Conservation (phyloP, 2,329 filamentous ascomycete genomes). For the Colletotrichum truncatum region DNA sequence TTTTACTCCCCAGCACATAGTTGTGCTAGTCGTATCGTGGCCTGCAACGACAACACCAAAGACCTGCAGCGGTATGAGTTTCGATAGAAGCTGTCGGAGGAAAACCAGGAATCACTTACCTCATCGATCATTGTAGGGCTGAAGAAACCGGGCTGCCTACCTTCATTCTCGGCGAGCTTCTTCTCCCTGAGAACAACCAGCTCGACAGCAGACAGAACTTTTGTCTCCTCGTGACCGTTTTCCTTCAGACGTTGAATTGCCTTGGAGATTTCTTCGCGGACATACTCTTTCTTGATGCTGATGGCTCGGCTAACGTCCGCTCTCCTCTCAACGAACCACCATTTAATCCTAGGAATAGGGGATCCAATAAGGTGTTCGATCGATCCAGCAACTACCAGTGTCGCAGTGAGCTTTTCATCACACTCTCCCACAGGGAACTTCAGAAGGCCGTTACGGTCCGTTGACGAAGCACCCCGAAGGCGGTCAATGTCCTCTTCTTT, state of each 20-base stretch:
- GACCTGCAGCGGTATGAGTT: slow-evolving; percentile 13
- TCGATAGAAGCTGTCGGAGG: not conserved
- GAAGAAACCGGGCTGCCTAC: slow-evolving; percentile 23
- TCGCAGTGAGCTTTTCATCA: slow-evolving; percentile 23
- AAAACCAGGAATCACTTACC: not conserved
- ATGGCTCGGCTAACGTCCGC: not conserved
- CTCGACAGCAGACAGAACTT: slow-evolving; percentile 23
- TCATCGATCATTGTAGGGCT: slow-evolving; percentile 19
- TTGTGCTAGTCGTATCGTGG: slow-evolving; percentile 40
- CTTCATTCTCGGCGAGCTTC: slow-evolving; percentile 25
- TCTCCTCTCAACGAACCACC: slow-evolving; percentile 5
- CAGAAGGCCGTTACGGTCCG: not conserved
- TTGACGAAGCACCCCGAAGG: not conserved
- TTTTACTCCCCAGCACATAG: slow-evolving; percentile 40
- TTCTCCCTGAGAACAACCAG: slow-evolving; percentile 26
- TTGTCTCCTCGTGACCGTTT: slow-evolving; percentile 10
- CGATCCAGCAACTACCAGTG: slow-evolving; percentile 4
- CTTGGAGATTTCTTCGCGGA: slow-evolving; percentile 15
- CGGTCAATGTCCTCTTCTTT: not conserved
- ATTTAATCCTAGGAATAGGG: slow-evolving; percentile 20
- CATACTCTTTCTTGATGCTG: not conserved
- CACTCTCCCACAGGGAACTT: slow-evolving; percentile 3
- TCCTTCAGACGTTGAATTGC: slow-evolving; percentile 10
- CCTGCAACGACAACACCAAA: slow-evolving; percentile 41
- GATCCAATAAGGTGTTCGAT: slow-evolving; percentile 14